A percentile compares a stretch with the other conserved stretches of the same genome.
phyloP scores from a whole-genome alignment of 257 asterid genomes.

The Voacanga thouarsii region DNA sequence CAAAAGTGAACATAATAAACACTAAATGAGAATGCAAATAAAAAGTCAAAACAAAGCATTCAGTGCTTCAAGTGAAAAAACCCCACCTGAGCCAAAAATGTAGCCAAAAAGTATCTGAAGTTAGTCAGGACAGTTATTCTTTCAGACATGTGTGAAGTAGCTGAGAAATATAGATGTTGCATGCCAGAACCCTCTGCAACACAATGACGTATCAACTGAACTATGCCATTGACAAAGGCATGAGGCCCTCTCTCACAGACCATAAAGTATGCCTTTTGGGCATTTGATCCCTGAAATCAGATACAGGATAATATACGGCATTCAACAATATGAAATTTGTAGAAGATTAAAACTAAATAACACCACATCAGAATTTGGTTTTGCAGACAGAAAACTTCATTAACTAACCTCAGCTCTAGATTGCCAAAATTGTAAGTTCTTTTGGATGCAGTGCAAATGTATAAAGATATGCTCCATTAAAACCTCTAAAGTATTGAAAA shows the following conservation, averaged over 20 bases:
- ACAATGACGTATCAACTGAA: conserved; percentile 56
- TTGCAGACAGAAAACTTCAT: background rate
- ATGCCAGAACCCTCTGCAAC: conserved; percentile 66
- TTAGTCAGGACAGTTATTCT: conserved; percentile 66
- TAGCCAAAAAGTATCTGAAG: conserved; percentile 71
- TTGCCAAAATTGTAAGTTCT: conserved; percentile 81
- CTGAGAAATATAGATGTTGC: conserved; percentile 53
- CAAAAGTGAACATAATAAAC: background rate
- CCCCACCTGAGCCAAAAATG: conserved; percentile 88
- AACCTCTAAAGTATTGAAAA: conserved; percentile 69
- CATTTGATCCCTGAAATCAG: conserved; percentile 63
- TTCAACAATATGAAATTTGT: background rate
- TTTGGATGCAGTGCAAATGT: conserved; percentile 76
- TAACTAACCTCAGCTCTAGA: conserved; percentile 79
- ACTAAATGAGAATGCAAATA: background rate
- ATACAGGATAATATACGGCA: background rate
- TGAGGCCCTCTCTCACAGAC: conserved; percentile 84
- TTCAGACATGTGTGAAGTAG: conserved; percentile 81
- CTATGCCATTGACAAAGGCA: conserved; percentile 76
- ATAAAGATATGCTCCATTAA: conserved; percentile 57
- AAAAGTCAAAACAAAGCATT: background rate
- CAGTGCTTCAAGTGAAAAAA: background rate
- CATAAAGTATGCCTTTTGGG: conserved; percentile 82
- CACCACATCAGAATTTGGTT: background rate
- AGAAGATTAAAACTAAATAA: background rate